Evolutionary conservation across 2,329 filamentous ascomycete species (phyloP).

Genomic region (Beauveria varroae): DNA sequence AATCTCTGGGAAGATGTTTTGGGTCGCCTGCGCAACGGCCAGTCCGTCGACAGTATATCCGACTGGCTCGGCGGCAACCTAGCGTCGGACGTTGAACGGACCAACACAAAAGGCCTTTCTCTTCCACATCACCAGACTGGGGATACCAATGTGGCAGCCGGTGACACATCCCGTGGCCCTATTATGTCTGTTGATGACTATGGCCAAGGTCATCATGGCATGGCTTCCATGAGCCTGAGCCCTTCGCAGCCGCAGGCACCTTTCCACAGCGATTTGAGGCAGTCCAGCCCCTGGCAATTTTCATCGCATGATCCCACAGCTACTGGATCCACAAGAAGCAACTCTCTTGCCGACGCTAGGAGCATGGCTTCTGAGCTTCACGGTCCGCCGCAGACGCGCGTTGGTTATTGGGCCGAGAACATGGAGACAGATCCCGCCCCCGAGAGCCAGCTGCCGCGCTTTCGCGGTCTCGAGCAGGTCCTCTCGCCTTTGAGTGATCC

Average conservation of each 20-base stretch:
- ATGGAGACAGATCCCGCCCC: conserved; percentile 27
- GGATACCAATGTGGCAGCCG: conserved; percentile 10
- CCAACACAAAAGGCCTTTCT: conserved; percentile 23
- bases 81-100: conserved; percentile 12
- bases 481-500: conserved; percentile 38
- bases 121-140: conserved; percentile 18
- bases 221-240: conserved; percentile 22
- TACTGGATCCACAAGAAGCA: conserved; percentile 34
- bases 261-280: conserved; percentile 31
- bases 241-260: conserved; percentile 20
- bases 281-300: conserved; percentile 42
- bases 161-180: conserved; percentile 18
- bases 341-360: conserved; percentile 39
- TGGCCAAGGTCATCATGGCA: conserved; percentile 21
- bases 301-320: conserved; percentile 37
- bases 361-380: conserved; percentile 36
- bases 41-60: conserved; percentile 47
- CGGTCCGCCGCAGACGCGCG: conserved; percentile 35
- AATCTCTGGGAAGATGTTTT: conserved; percentile 49
- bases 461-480: conserved; percentile 39
- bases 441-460: conserved; percentile 24
- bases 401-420: conserved; percentile 44
- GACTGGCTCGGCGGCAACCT: conserved; percentile 39
- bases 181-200: conserved; percentile 8
- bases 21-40: conserved; percentile 43